Evolutionary conservation across 2,329 filamentous ascomycete species (phyloP).

Genomic region (Elsinoe australis): DNA sequence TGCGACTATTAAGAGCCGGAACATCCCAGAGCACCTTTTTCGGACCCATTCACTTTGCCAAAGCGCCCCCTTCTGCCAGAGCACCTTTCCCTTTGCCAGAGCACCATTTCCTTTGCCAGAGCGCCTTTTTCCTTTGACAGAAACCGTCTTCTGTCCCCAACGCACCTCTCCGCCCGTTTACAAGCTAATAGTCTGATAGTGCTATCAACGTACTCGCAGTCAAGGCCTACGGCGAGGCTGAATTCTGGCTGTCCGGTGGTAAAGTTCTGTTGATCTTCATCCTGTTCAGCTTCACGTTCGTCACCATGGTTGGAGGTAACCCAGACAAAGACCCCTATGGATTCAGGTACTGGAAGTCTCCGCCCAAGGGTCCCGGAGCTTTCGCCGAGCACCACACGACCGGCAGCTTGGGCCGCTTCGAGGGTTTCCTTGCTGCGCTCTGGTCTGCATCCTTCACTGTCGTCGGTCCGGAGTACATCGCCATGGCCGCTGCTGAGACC

Average conservation of each 20-base stretch:
- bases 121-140: constrained; percentile 6
- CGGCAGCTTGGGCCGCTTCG: constrained; percentile 28
- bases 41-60: background rate
- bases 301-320: constrained; percentile 28
- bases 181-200: constrained; percentile 21
- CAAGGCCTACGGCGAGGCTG: constrained; percentile 39
- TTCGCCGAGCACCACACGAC: constrained; percentile 27
- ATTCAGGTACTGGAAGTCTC: constrained; percentile 38
- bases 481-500: constrained; percentile 43
- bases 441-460: constrained; percentile 40
- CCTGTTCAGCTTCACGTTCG: constrained; percentile 29
- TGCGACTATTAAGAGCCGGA: constrained; percentile 6
- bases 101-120: background rate
- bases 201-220: constrained; percentile 40
- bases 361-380: constrained; percentile 23
- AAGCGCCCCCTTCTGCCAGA: constrained; percentile 7
- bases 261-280: constrained; percentile 38
- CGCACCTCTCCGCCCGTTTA: background rate
- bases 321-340: constrained; percentile 33
- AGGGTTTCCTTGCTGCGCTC: constrained; percentile 32
- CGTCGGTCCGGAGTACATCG: constrained; percentile 43
- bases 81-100: constrained; percentile 14
- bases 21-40: constrained; percentile 8
- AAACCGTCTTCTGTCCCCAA: background rate
- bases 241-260: constrained; percentile 47